These are phyloP conservation scores for Eustoma russellianum DNA, from an alignment of 257 asterid species.

Conservation along the genomic window DNA sequence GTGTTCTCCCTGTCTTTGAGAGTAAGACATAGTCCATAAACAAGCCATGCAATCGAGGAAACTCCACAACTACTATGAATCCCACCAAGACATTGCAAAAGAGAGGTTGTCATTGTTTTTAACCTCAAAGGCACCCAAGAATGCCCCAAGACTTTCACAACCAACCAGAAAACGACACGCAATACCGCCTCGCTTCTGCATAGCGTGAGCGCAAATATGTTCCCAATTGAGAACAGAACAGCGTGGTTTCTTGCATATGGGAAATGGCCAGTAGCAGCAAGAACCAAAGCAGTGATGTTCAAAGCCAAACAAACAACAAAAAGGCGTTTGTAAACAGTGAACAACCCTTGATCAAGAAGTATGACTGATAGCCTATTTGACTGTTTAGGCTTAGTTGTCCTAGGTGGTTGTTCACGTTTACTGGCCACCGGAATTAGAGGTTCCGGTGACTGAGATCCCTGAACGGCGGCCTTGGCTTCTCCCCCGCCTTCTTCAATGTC, in stretches of 20 bases:
- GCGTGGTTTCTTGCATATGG: slow-evolving; percentile 30
- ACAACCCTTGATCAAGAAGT: slow-evolving; percentile 55
- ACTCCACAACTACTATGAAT: slow-evolving; percentile 53
- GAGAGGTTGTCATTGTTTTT: slow-evolving; percentile 34
- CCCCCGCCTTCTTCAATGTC: not conserved
- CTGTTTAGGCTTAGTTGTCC: not conserved
- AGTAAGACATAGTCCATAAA: slow-evolving; percentile 35
- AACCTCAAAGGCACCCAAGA: slow-evolving; percentile 34
- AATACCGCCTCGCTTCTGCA: slow-evolving; percentile 50
- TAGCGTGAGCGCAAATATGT: slow-evolving; percentile 31
- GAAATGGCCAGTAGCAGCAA: slow-evolving; percentile 36
- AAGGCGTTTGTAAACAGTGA: slow-evolving; percentile 49
- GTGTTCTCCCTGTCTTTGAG: slow-evolving; percentile 32
- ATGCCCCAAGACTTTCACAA: slow-evolving; percentile 38
- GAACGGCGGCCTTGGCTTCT: not conserved
- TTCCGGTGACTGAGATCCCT: not conserved
- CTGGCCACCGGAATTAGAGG: not conserved
- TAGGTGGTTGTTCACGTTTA: too few relatives aligned
- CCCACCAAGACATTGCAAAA: slow-evolving; percentile 51
- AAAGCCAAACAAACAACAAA: slow-evolving; percentile 26
- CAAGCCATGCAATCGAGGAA: slow-evolving; percentile 48
- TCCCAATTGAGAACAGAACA: slow-evolving; percentile 36
- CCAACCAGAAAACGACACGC: slow-evolving; percentile 42
- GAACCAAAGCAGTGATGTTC: slow-evolving; percentile 26
- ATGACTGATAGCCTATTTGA: slow-evolving; percentile 37